Conservation (phyloP, 257 asterid species). For the Buddleja alternifolia region DNA sequence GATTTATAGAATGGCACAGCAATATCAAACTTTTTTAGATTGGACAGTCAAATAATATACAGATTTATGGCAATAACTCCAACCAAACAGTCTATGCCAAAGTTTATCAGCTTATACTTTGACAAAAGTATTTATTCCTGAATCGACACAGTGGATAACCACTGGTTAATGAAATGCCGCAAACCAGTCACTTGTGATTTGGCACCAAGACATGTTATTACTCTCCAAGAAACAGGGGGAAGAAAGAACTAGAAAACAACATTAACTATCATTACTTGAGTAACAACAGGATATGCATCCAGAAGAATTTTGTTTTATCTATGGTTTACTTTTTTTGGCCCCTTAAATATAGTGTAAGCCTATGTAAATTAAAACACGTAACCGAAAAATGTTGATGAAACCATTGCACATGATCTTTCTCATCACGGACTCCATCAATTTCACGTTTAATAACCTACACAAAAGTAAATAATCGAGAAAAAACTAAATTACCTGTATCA, state of each 20-base stretch:
- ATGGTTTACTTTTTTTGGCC: background rate
- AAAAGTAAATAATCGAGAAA: constrained; percentile 1
- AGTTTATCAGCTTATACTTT: background rate
- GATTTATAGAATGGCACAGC: constrained; percentile 22
- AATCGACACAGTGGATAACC: background rate
- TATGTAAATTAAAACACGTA: background rate
- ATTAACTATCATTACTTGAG: background rate
- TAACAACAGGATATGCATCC: background rate
- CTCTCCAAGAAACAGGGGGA: no score
- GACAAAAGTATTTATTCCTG: constrained; percentile 1
- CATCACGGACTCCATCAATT: background rate
- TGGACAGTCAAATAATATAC: background rate
- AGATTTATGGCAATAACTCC: constrained; percentile 12
- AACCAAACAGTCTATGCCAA: constrained; percentile 4
- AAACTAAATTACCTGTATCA: constrained; percentile 66
- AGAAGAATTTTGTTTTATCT: background rate
- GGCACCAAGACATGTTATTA: background rate
- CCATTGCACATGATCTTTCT: background rate
- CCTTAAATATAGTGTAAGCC: constrained; percentile 1
- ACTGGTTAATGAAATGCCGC: background rate
- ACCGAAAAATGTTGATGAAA: background rate
- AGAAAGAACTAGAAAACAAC: no score
- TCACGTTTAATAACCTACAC: background rate
- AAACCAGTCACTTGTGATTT: background rate
- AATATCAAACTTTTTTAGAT: constrained; percentile 14